These are phyloP conservation scores for Fragilaria crotonensis DNA, from an alignment of 108 stramenopile genomes.

Conservation along the genomic window DNA sequence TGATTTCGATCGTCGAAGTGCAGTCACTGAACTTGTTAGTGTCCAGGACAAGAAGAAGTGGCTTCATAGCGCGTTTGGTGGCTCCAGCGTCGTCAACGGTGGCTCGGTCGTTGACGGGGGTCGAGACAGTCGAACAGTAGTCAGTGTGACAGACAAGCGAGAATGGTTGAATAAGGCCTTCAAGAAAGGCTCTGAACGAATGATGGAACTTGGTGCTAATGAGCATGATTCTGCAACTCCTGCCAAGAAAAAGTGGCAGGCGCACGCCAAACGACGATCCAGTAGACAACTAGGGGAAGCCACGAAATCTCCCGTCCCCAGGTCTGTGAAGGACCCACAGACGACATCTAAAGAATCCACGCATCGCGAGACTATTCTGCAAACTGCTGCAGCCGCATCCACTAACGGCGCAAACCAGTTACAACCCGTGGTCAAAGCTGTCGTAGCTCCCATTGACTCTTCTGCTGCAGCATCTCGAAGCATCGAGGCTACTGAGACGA, in stretches of 20 bases:
- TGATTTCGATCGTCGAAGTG: slow-evolving; percentile 7
- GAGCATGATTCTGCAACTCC: not conserved
- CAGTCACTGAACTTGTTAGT: slow-evolving; percentile 11
- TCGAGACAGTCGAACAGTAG: slow-evolving; percentile 5
- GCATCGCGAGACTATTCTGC: not conserved
- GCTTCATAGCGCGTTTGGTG: slow-evolving; percentile 29
- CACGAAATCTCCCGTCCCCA: not conserved
- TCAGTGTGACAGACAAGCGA: slow-evolving; percentile 63
- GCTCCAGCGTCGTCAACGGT: not conserved
- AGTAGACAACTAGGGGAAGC: not conserved
- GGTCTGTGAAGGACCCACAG: not conserved
- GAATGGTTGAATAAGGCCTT: slow-evolving; percentile 63
- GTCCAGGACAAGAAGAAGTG: slow-evolving; percentile 34
- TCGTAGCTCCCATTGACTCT: not conserved
- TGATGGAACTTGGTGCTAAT: not conserved
- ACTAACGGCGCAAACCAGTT: not conserved
- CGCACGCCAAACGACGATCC: not conserved
- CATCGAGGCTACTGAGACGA: not conserved
- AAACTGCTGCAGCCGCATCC: not conserved
- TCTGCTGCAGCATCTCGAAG: not conserved
- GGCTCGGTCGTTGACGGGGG: not conserved
- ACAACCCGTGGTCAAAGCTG: too few relatives aligned
- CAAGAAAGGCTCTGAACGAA: slow-evolving; percentile 21
- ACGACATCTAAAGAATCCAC: not conserved
- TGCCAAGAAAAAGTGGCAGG: slow-evolving; percentile 10